A percentile compares a stretch with the other conserved stretches of the same genome.
These are phyloP conservation scores for Oidium heveae DNA, from an alignment of 2,329 filamentous ascomycete genomes.

Conservation along the genomic window DNA sequence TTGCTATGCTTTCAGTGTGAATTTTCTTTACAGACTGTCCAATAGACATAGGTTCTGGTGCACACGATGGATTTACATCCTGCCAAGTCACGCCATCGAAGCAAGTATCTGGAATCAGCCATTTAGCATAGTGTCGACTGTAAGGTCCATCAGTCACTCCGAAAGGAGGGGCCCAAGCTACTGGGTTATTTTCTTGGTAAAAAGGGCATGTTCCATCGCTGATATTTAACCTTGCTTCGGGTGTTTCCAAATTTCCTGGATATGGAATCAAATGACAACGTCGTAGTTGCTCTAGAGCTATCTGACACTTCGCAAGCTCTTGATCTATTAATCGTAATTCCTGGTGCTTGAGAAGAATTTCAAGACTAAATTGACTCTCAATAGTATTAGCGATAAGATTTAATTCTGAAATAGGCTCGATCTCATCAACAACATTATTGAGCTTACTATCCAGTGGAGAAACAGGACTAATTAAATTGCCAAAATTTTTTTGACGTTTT, in stretches of 20 bases:
- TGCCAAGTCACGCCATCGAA: constrained; percentile 43
- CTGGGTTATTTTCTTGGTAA: constrained; percentile 35
- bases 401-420: constrained; percentile 5
- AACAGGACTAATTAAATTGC: neutral
- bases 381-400: constrained; percentile 22
- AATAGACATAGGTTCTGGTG: constrained; percentile 26
- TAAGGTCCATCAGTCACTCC: constrained; percentile 84
- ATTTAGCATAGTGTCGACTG: constrained; percentile 80
- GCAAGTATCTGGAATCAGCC: constrained; percentile 68
- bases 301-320: constrained; percentile 85
- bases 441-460: neutral
- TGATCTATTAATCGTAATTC: constrained; percentile 87
- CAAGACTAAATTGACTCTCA: constrained; percentile 67
- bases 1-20: constrained; percentile 26
- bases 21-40: constrained; percentile 61
- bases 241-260: constrained; percentile 42
- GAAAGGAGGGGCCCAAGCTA: constrained; percentile 64
- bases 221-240: constrained; percentile 42
- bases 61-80: constrained; percentile 8
- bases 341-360: constrained; percentile 82
- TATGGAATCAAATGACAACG: constrained; percentile 83
- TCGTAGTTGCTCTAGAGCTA: constrained; percentile 77
- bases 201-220: constrained; percentile 50
- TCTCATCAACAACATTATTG: neutral
- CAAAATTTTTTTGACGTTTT: constrained; percentile 13